phyloP scores from a whole-genome alignment of 345 rosid species.

The Lumnitzera racemosa region DNA sequence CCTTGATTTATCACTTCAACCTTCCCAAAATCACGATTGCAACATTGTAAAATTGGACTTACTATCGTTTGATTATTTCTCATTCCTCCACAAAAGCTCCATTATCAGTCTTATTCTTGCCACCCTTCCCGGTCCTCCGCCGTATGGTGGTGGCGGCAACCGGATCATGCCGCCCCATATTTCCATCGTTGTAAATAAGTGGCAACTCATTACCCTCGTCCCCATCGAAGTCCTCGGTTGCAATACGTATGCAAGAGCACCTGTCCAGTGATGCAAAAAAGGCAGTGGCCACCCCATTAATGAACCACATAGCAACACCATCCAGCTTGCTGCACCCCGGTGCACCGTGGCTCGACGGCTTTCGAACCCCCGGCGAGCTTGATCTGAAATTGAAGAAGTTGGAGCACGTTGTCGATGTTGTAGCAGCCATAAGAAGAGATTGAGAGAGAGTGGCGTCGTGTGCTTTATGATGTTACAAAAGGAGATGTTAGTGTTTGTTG shows the following conservation, averaged over 20 bases:
- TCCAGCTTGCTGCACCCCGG: conserved; percentile 15
- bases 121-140: conserved; percentile 6
- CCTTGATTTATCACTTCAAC: conserved; percentile 1
- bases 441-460: too few species aligned
- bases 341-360: conserved; percentile 1
- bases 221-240: conserved; percentile 12
- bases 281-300: conserved; percentile 11
- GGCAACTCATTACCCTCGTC: conserved; percentile 18
- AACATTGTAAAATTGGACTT: neutral
- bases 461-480: too few species aligned
- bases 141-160: conserved; percentile 2
- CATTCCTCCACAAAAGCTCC: conserved; percentile 11
- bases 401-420: conserved; percentile 14
- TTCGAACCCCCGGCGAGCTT: conserved; percentile 8
- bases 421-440: conserved; percentile 5
- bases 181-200: conserved; percentile 12
- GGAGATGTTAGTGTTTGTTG: too few species aligned
- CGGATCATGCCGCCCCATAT: conserved; percentile 4
- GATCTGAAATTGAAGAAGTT: conserved; percentile 15
- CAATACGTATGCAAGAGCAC: conserved; percentile 19
- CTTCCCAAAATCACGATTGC: neutral
- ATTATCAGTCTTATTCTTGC: conserved; percentile 8
- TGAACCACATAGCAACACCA: conserved; percentile 17
- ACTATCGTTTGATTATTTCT: neutral
- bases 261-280: conserved; percentile 17